Percentiles rank a stretch among this genome's conserved stretches.
phyloP scores from a whole-genome alignment of 1,139 yeast genomes.

The Saccharomyces pastorianus region DNA sequence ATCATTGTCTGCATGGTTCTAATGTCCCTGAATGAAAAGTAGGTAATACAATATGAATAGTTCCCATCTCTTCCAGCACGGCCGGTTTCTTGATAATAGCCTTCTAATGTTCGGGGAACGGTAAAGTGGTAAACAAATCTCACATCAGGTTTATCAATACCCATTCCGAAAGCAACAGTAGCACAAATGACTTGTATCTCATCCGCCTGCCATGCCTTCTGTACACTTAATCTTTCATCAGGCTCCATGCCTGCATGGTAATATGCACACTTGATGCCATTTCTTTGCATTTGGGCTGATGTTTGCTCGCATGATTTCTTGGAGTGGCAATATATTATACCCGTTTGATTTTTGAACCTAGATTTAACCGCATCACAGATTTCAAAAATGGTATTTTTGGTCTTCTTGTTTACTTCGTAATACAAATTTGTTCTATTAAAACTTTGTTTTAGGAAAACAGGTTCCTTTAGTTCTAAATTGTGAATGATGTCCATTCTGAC shows the following conservation, averaged over 20 bases:
- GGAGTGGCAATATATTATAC: conserved; percentile 90
- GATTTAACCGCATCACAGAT: conserved; percentile 49
- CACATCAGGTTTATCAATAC: conserved; percentile 94
- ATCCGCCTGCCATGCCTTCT: conserved; percentile 74
- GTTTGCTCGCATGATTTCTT: conserved; percentile 83
- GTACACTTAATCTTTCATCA: conserved; percentile 62
- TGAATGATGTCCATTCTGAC: conserved; percentile 82
- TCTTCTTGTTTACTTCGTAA: conserved; percentile 68
- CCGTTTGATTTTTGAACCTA: conserved; percentile 55
- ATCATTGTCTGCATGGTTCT: conserved; percentile 68
- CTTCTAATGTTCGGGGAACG: conserved; percentile 87
- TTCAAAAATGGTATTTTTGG: conserved; percentile 49
- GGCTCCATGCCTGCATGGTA: conserved; percentile 94
- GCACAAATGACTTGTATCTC: conserved; percentile 78
- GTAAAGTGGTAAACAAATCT: conserved; percentile 83
- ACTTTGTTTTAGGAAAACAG: conserved; percentile 50
- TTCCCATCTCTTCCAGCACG: conserved; percentile 96
- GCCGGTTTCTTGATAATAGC: conserved; percentile 97
- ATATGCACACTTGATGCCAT: conserved; percentile 60
- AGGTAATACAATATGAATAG: conserved; percentile 72
- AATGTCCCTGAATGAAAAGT: conserved; percentile 71
- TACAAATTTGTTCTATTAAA: conserved; percentile 82
- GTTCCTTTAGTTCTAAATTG: conserved; percentile 48
- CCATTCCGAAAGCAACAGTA: conserved; percentile 98
- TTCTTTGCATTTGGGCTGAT: conserved; percentile 47